Percentiles rank a stretch among this genome's conserved stretches.
Evolutionary conservation across 148 eudicot species (phyloP).

Genomic region (Silene latifolia): DNA sequence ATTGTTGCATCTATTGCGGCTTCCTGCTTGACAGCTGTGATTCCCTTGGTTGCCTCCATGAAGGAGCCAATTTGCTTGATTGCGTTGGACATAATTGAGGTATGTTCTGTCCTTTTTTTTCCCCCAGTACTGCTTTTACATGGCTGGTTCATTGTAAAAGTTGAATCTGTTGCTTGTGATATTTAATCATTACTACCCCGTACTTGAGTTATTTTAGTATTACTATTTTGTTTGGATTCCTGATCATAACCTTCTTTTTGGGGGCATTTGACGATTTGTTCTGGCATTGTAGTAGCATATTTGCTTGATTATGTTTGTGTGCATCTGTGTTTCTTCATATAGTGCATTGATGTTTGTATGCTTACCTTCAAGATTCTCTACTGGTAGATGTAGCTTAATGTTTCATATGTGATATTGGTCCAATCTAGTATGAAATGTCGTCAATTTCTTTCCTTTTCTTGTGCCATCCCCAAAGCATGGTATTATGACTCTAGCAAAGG

Average conservation of each 20-base stretch:
- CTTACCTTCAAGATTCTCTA: background rate
- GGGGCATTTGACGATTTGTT: background rate
- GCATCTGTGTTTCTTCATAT: slow-evolving; percentile 2
- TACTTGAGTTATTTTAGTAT: background rate
- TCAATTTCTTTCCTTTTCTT: slow-evolving; percentile 1
- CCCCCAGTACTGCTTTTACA: background rate
- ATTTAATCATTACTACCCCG: background rate
- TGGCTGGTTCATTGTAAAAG: background rate
- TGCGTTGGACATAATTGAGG: slow-evolving; percentile 75
- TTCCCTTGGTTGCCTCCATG: slow-evolving; percentile 65
- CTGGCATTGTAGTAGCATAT: background rate
- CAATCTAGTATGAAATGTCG: background rate
- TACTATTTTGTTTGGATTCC: background rate
- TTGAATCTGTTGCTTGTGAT: background rate
- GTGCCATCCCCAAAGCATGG: slow-evolving; percentile 46
- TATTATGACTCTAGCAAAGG: slow-evolving; percentile 54
- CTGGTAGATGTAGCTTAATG: background rate
- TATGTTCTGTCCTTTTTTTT: slow-evolving; percentile 24
- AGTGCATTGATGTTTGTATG: background rate
- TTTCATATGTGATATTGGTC: background rate
- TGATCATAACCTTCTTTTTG: background rate
- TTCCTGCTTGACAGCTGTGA: slow-evolving; percentile 72
- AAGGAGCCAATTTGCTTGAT: slow-evolving; percentile 61
- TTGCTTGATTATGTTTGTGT: background rate
- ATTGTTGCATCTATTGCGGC: slow-evolving; percentile 80